phyloP scores from a whole-genome alignment of 129 eudicot species.

The Deinandra increscens region DNA sequence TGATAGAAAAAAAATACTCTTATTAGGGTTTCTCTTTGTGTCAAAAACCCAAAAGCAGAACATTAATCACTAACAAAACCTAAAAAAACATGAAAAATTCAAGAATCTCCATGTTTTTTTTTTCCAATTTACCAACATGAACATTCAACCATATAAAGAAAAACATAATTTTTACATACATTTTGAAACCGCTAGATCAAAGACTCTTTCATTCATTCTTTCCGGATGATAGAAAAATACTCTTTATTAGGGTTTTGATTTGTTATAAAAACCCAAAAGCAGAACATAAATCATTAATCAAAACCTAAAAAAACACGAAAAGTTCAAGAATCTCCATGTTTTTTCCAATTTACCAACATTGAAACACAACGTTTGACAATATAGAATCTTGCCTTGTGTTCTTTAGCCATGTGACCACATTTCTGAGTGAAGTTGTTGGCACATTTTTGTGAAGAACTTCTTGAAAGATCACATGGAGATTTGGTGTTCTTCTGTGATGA shows the following conservation, averaged over 20 bases:
- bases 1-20: constrained; percentile 25
- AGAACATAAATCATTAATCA: constrained; percentile 28
- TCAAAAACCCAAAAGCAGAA: constrained; percentile 31
- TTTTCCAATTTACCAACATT: constrained; percentile 82
- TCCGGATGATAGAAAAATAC: constrained; percentile 35
- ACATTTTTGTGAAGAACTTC: constrained; percentile 73
- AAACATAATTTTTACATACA: no score
- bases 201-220: not conserved
- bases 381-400: constrained; percentile 84
- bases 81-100: constrained; percentile 20
- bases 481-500: constrained; percentile 54
- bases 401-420: constrained; percentile 78
- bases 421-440: constrained; percentile 58
- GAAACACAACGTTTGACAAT: constrained; percentile 80
- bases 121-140: constrained; percentile 72
- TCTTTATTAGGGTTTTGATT: not conserved
- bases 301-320: not conserved
- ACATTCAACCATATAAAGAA: no score
- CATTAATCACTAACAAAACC: constrained; percentile 23
- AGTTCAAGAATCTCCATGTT: constrained; percentile 69
- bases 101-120: constrained; percentile 77
- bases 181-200: no score
- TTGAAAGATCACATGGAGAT: constrained; percentile 42
- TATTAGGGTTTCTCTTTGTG: not conserved
- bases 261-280: constrained; percentile 29